Percentiles rank a stretch among this genome's conserved stretches.
Conservation (phyloP, 257 asterid species). For the Lycium ferocissimum region DNA sequence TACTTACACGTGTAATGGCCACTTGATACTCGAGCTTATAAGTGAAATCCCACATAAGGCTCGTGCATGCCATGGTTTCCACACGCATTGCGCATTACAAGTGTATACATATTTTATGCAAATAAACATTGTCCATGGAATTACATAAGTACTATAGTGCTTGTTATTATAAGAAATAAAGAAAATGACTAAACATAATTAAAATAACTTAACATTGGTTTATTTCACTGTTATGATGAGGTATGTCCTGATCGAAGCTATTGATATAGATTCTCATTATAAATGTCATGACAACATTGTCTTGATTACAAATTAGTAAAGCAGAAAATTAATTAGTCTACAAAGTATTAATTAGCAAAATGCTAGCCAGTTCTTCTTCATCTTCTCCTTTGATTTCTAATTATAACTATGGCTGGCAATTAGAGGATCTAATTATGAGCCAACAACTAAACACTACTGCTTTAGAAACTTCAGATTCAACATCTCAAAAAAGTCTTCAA, state of each 20-base stretch:
- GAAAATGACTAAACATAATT: neutral
- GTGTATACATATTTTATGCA: neutral
- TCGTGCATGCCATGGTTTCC: neutral
- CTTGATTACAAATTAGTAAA: neutral
- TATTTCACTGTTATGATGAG: neutral
- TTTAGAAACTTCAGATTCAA: neutral
- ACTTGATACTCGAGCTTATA: neutral
- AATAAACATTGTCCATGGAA: neutral
- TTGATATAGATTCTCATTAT: neutral
- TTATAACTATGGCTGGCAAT: neutral
- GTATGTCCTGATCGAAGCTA: neutral
- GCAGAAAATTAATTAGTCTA: no score
- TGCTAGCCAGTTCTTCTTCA: slow-evolving; percentile 15
- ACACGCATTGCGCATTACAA: neutral
- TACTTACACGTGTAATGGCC: neutral
- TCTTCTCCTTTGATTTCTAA: slow-evolving; percentile 7
- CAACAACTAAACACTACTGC: neutral
- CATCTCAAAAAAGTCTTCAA: neutral
- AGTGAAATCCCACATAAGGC: neutral
- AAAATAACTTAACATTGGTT: neutral
- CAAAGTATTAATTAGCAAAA: neutral
- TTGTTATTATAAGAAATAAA: neutral
- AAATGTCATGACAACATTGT: slow-evolving; percentile 18
- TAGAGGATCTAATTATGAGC: neutral
- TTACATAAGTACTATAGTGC: neutral